Conservation (phyloP, 306 rosid species). For the Nissolia schottii region DNA sequence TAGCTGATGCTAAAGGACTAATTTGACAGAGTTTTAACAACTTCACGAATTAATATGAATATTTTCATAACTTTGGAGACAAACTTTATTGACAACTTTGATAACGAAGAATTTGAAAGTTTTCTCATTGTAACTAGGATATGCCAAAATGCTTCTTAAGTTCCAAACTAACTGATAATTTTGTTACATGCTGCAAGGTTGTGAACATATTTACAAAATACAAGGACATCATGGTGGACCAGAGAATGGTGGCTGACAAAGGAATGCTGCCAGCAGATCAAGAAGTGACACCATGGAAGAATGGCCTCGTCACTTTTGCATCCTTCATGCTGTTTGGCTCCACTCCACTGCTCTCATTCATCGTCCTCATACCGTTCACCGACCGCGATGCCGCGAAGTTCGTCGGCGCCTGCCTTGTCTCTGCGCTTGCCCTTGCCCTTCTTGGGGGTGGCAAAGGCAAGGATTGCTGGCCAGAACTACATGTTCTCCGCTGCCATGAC, state of each 20-base stretch:
- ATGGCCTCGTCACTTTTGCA: constrained; percentile 43
- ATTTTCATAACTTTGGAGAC: no score
- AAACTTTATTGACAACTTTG: no score
- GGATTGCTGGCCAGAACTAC: constrained; percentile 37
- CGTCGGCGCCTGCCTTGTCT: constrained; percentile 46
- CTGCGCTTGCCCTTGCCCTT: constrained; percentile 44
- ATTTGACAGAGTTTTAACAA: no score
- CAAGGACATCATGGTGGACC: constrained; percentile 51
- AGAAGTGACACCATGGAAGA: constrained; percentile 62
- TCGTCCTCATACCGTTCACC: constrained; percentile 58
- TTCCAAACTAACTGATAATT: neutral
- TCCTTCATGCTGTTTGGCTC: constrained; percentile 53
- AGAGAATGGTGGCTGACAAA: constrained; percentile 44
- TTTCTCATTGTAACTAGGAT: no score
- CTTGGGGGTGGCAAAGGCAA: constrained; percentile 62
- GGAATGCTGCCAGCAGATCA: constrained; percentile 40
- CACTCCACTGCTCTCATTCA: constrained; percentile 49
- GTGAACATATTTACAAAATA: constrained; percentile 60
- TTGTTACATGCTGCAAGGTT: constrained; percentile 35
- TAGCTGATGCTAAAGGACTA: no score
- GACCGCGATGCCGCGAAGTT: constrained; percentile 41
- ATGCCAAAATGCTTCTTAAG: neutral
- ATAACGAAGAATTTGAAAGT: no score
- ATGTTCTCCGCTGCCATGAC: constrained; percentile 34
- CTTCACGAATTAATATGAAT: no score